Base-by-base conservation (phyloP, 108 stramenopile genomes). In the Cylindrotheca fusiformis region DNA sequence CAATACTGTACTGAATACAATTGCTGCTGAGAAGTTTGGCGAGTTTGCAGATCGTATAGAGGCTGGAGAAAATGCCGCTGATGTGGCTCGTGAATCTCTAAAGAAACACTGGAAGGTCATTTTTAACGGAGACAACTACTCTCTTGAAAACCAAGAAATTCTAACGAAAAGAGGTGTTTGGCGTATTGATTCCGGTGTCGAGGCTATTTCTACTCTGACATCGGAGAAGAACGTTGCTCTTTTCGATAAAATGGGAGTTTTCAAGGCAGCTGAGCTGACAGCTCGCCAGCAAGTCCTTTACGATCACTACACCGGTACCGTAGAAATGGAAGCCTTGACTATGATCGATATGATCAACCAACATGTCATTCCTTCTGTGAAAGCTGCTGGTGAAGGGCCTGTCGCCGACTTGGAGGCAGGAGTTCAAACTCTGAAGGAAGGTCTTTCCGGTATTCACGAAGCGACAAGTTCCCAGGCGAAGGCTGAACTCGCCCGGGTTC, bases 71-170 rank as follows among this genome's bases (percentile, higher is more conserved):
- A 59, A 81, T 28, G 52, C 85, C 46, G 65, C 55, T 31, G 83
- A 83, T 8, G 69, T 96, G 53, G 93, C 94, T 55, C 85, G 87
- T 32, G 77, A 84, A 51, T 75, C 83, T 36, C 73, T 96, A 49
- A 84, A 87, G 50, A 82, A 90, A 77, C 81, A 89, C 84, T 90
- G 87, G 90, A 81, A 78, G 75, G 91, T 91, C 36, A 76, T 97
- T 60, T 97, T 97, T 91, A 97, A 96, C 73, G 97, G 97, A 27
- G 79, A 97, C 84, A 95, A 95, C 80, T 97, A 96, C 81, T 72
- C 77, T 58, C 72, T 71, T 33, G 80, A 54, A 14, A 78, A 78
- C 71, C 93, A 93, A 74, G 49, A 93, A 55, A 87, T 84, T 71
- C 85, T 91, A 29, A 92, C 95, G 58, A 80, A 91, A 25, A 74